Percentiles rank a stretch among this genome's conserved stretches.
phyloP scores from a whole-genome alignment of 179 eudicot genomes.

The Nepenthes alata region DNA sequence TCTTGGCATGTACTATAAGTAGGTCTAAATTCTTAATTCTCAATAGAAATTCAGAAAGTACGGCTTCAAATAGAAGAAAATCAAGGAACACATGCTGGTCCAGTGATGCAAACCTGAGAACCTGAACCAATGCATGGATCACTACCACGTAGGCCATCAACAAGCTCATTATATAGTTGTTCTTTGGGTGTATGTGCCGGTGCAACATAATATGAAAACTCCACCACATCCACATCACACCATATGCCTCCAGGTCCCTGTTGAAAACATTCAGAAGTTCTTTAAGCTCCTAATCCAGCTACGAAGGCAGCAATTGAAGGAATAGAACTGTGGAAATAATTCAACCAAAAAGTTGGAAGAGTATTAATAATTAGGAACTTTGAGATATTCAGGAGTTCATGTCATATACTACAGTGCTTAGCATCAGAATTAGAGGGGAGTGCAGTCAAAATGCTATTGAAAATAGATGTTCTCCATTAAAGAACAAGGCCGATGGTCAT shows the following conservation, averaged over 20 bases:
- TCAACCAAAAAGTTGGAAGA: neutral
- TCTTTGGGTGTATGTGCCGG: constrained; percentile 91
- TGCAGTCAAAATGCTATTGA: neutral
- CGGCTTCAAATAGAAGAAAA: no score
- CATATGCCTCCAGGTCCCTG: constrained; percentile 56
- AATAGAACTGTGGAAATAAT: neutral
- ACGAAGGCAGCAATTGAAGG: neutral
- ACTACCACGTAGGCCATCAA: constrained; percentile 92
- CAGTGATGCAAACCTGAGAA: constrained; percentile 54
- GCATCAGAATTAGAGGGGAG: neutral
- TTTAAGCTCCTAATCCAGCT: neutral
- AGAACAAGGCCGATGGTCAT: neutral
- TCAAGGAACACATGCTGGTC: no score
- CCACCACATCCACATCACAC: constrained; percentile 92
- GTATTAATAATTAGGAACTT: neutral
- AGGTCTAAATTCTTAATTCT: no score
- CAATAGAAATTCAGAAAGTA: no score
- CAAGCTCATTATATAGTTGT: constrained; percentile 84
- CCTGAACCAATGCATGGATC: constrained; percentile 88
- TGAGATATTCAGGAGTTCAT: no score
- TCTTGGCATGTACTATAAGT: no score
- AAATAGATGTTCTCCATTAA: neutral
- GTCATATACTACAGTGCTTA: no score
- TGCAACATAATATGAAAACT: constrained; percentile 92
- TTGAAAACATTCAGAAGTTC: neutral